phyloP scores from a whole-genome alignment of 306 rosid species.

The Quercus suber region DNA sequence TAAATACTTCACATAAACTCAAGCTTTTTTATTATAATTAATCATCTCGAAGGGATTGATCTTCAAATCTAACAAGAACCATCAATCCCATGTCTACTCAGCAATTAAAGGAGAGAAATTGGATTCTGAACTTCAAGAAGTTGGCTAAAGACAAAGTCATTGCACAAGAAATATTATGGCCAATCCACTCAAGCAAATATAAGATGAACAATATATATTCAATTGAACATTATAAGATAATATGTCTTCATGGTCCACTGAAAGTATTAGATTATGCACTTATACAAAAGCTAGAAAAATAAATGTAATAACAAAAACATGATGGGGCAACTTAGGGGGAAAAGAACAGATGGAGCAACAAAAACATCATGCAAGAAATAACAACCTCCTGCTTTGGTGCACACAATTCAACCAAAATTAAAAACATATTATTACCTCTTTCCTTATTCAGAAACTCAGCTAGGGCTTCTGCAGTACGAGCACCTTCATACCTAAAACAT shows the following conservation, averaged over 20 bases:
- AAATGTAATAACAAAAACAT: not conserved
- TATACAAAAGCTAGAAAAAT: not conserved
- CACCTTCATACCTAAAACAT: slow-evolving; percentile 67
- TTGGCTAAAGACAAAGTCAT: not conserved
- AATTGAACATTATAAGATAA: not conserved
- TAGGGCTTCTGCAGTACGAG: slow-evolving; percentile 79
- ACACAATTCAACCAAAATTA: not conserved
- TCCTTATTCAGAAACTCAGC: slow-evolving; percentile 63
- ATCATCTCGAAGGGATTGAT: not conserved
- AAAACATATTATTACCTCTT: slow-evolving; percentile 52
- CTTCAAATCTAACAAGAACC: not conserved
- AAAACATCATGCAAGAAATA: slow-evolving; percentile 7
- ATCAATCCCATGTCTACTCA: not conserved
- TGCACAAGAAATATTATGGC: not conserved
- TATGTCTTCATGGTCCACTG: not conserved
- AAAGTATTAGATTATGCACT: not conserved
- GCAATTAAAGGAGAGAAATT: not conserved
- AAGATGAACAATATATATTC: not conserved
- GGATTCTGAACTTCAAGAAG: not conserved
- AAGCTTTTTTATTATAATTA: not conserved
- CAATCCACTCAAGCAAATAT: not conserved
- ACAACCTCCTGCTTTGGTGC: not conserved
- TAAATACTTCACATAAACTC: not conserved
- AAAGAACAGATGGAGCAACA: not conserved
- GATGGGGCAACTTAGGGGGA: not conserved